These are phyloP conservation scores for Pilasporangium apinafurcum DNA, from an alignment of 352 stramenopile species.

Conservation along the genomic window DNA sequence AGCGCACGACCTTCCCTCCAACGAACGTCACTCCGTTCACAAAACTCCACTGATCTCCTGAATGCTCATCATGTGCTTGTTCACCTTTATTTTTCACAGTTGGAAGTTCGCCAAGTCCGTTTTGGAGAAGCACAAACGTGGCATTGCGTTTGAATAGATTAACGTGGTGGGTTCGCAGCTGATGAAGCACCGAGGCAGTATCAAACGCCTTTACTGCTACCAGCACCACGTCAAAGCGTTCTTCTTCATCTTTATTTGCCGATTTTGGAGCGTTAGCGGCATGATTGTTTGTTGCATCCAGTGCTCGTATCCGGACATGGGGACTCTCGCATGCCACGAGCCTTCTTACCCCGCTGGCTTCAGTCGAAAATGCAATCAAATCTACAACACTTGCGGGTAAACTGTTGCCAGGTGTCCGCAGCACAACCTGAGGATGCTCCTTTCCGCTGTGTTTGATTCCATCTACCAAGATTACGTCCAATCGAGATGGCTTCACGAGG, in stretches of 20 bases:
- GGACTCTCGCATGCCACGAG: constrained; percentile 1
- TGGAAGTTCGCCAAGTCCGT: constrained; percentile 46
- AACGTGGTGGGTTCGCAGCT: constrained; percentile 19
- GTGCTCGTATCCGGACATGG: constrained; percentile 24
- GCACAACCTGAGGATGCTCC: no score
- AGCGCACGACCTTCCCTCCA: constrained; percentile 27
- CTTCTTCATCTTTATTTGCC: background rate
- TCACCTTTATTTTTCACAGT: background rate
- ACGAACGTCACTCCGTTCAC: constrained; percentile 65
- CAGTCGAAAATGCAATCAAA: no score
- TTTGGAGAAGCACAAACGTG: constrained; percentile 60
- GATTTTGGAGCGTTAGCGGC: no score
- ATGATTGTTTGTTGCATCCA: constrained; percentile 7
- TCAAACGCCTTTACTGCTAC: constrained; percentile 70
- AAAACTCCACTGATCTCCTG: constrained; percentile 25
- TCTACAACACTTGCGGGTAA: no score
- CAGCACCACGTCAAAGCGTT: constrained; percentile 47
- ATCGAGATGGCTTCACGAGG: constrained; percentile 40
- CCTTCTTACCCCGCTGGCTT: no score
- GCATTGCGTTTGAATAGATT: constrained; percentile 37
- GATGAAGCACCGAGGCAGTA: constrained; percentile 24
- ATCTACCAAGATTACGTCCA: constrained; percentile 17
- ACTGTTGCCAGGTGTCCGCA: no score
- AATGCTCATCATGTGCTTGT: background rate
- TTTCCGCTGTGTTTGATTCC: no score